These are phyloP conservation scores for Boletus rufocinnamomeus DNA, from an alignment of 768 basidiomycete species.

Conservation along the genomic window DNA sequence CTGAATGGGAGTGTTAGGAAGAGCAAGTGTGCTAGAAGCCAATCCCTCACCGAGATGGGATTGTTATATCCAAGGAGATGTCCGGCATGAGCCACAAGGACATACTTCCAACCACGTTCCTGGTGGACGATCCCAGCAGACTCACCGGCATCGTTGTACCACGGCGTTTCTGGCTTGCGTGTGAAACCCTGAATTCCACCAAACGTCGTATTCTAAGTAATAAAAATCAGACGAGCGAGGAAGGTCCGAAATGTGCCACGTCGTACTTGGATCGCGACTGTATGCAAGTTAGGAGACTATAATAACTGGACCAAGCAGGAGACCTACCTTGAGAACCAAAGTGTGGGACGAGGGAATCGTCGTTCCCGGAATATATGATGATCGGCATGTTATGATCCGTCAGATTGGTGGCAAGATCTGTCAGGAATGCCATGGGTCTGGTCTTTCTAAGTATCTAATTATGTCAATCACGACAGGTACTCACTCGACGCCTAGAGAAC, in stretches of 20 bases:
- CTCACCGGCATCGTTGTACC: slow-evolving; percentile 56
- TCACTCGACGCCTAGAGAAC: slow-evolving; percentile 36
- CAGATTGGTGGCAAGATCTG: slow-evolving; percentile 65
- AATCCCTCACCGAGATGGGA: slow-evolving; percentile 45
- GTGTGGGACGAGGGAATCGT: slow-evolving; percentile 64
- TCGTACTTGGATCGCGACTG: slow-evolving; percentile 57
- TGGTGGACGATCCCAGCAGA: slow-evolving; percentile 71
- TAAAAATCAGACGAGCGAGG: neutral
- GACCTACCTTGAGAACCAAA: slow-evolving; percentile 59
- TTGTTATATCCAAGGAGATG: slow-evolving; percentile 38
- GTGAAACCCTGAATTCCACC: slow-evolving; percentile 77
- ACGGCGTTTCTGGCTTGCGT: slow-evolving; percentile 63
- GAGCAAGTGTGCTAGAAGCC: neutral
- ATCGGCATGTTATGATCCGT: slow-evolving; percentile 48
- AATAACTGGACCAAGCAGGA: neutral
- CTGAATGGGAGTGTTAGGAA: slow-evolving; percentile 35
- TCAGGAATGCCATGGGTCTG: slow-evolving; percentile 49
- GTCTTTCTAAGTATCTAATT: neutral
- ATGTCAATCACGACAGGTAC: slow-evolving; percentile 6
- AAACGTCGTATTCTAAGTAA: slow-evolving; percentile 71
- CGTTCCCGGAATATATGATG: slow-evolving; percentile 66
- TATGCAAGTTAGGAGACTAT: slow-evolving; percentile 11
- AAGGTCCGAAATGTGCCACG: neutral
- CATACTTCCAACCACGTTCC: slow-evolving; percentile 61
- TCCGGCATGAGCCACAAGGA: slow-evolving; percentile 40